Conservation (phyloP, 2,329 filamentous ascomycete species). For the Pestalotiopsis sp. region DNA sequence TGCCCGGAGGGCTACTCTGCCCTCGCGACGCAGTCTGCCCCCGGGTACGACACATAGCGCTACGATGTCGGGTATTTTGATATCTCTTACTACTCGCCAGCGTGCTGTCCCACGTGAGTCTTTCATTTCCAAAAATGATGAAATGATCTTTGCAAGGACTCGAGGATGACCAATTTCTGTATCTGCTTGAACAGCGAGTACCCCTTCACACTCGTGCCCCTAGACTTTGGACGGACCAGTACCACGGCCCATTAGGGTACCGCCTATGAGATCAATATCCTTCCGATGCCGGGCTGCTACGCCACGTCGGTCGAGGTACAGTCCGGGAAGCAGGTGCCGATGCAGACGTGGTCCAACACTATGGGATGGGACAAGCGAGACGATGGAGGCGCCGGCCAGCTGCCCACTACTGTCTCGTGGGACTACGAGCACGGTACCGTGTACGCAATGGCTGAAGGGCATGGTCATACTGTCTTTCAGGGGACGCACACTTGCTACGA, state of each 20-base stretch:
- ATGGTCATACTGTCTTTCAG: slow-evolving; percentile 17
- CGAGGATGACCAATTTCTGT: not conserved
- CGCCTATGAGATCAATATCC: slow-evolving; percentile 12
- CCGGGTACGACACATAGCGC: not conserved
- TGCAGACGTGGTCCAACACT: slow-evolving; percentile 15
- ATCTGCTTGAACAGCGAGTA: not conserved
- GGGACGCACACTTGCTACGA: slow-evolving; percentile 21
- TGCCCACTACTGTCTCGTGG: slow-evolving; percentile 13
- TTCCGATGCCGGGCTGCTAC: slow-evolving; percentile 14
- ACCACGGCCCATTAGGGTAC: slow-evolving; percentile 15
- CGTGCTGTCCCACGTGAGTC: slow-evolving; percentile 20
- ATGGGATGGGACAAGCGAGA: slow-evolving; percentile 19
- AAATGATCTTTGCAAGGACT: no score
- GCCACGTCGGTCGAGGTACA: slow-evolving; percentile 17
- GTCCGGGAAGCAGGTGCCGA: slow-evolving; percentile 17
- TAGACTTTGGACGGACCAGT: slow-evolving; percentile 5
- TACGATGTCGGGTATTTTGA: slow-evolving; percentile 15
- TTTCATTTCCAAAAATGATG: not conserved
- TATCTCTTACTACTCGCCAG: slow-evolving; percentile 10
- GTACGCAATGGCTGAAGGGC: slow-evolving; percentile 10
- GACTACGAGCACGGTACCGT: slow-evolving; percentile 18
- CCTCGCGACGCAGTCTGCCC: not conserved
- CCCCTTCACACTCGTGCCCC: slow-evolving; percentile 3
- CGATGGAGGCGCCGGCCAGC: not conserved
- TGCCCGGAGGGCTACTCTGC: slow-evolving; percentile 13